These are phyloP conservation scores for Reticulascus tulasneorum DNA, from an alignment of 2,329 filamentous ascomycete genomes.

Conservation along the genomic window DNA sequence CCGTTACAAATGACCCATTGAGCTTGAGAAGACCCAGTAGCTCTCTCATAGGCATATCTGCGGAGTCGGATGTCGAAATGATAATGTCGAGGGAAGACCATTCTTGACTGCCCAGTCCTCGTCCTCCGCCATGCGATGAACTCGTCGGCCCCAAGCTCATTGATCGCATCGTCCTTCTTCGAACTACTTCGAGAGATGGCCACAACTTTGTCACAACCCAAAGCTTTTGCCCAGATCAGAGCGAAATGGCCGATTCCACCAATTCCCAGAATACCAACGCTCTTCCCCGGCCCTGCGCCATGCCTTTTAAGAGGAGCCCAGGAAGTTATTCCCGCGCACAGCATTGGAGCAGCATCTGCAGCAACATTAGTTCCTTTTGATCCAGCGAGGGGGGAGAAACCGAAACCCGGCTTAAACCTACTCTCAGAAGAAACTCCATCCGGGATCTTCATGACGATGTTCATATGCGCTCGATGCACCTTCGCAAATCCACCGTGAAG, in stretches of 20 bases:
- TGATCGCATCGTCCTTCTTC: slow-evolving; percentile 51
- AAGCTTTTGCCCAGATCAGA: slow-evolving; percentile 61
- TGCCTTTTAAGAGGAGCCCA: slow-evolving; percentile 60
- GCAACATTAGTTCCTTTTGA: too few relatives aligned
- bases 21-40: slow-evolving; percentile 56
- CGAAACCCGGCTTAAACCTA: too few relatives aligned
- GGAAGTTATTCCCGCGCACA: slow-evolving; percentile 67
- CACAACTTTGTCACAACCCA: slow-evolving; percentile 57
- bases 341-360: slow-evolving; percentile 60
- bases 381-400: too few relatives aligned
- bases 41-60: slow-evolving; percentile 41
- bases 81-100: slow-evolving; percentile 51
- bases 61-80: slow-evolving; percentile 48
- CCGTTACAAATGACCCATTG: slow-evolving; percentile 55
- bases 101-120: slow-evolving; percentile 50
- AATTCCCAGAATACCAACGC: slow-evolving; percentile 62
- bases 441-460: slow-evolving; percentile 49
- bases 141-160: slow-evolving; percentile 54
- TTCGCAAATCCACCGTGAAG: slow-evolving; percentile 45
- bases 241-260: slow-evolving; percentile 68
- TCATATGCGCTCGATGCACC: slow-evolving; percentile 38
- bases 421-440: slow-evolving; percentile 31
- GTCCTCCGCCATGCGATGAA: slow-evolving; percentile 39
- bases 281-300: slow-evolving; percentile 62
- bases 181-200: slow-evolving; percentile 51